Evolutionary conservation across 2,329 filamentous ascomycete genomes (phyloP), one percentile per base, ranked within the genome.

Genomic region (Sporothrix inflata): DNA sequence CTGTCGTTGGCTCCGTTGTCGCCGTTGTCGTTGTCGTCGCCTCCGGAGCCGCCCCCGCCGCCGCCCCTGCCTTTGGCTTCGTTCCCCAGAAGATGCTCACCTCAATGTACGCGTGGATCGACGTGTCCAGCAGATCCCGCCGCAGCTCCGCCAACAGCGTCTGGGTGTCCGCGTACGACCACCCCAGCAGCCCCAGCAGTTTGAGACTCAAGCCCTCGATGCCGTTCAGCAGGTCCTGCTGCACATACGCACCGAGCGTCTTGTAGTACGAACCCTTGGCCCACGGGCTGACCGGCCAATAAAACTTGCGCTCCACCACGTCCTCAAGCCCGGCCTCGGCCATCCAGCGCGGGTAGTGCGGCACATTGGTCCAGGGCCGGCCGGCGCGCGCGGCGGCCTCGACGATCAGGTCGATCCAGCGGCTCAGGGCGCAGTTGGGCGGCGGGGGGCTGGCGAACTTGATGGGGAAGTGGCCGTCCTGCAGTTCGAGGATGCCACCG

Each of bases 261-360:
- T 78, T 77, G 60, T 76, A 76, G 73, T 76, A 75, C 40, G 74
- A 70, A 4, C 77, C 78, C 21, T 75, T 76, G 1, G 77, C 69
- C 78, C 78, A 79, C 2, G 76, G 42, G 68, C 71, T 75, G 24
- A 75, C 66, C 4, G 77, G 76, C 74, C 76, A 78, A 69, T 74
- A 76, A 47, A 78, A 77, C 11, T 47, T 72, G 57, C 75, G 75
- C 72, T 78, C 78, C 14, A 76, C 75, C 6, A 79, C 73, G 14
- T 77, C 71, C 55, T 74, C 75, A 55, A 78, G 76, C 0, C 78
- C 77, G 61, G 73, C 71, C 69, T 77, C 76, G 68, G 74, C 57
- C 69, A 78, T 72, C 60, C 73, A 72, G 4, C 71, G 70, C 30
- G 73, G 74, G 60, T 75, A 75, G 45, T 66, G 11, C n/a, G 7